A percentile compares a stretch with the other conserved stretches of the same genome.
Conservation (phyloP, 352 stramenopile genomes). For the Pythium dissimile region DNA sequence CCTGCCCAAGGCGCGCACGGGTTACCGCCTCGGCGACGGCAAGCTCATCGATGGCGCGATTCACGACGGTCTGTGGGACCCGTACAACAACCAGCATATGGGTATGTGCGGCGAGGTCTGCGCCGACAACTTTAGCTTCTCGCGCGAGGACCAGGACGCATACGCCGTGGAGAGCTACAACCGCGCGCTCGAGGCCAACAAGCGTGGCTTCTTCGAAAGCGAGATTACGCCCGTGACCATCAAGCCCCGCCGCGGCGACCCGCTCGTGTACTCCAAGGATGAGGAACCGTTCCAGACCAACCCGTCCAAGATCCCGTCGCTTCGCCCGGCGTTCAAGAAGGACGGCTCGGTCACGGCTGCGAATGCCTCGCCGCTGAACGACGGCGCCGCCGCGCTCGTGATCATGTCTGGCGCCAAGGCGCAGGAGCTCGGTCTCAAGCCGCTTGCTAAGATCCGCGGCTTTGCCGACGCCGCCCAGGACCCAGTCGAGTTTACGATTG, state of each 20-base stretch:
- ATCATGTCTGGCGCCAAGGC: constrained; percentile 93
- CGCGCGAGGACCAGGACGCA: constrained; percentile 94
- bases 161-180: constrained; percentile 94
- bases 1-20: constrained; percentile 88
- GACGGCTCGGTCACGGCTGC: constrained; percentile 95
- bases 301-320: constrained; percentile 86
- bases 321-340: constrained; percentile 94
- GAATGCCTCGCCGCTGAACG: constrained; percentile 97
- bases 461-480: constrained; percentile 85
- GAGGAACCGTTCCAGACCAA: constrained; percentile 92
- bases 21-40: constrained; percentile 91
- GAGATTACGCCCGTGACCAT: constrained; percentile 92
- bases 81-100: constrained; percentile 95
- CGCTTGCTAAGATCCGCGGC: constrained; percentile 72
- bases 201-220: constrained; percentile 81
- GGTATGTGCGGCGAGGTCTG: constrained; percentile 96
- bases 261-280: constrained; percentile 83
- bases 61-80: constrained; percentile 96
- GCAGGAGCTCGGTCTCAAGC: constrained; percentile 69
- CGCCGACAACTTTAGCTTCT: constrained; percentile 89
- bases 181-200: constrained; percentile 65
- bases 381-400: constrained; percentile 95
- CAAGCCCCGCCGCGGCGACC: constrained; percentile 50
- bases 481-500: constrained; percentile 96
- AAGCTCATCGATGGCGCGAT: constrained; percentile 90